Conservation (phyloP, 192 early-diverging fungal genomes). For the Dimargaris cristalligena region DNA sequence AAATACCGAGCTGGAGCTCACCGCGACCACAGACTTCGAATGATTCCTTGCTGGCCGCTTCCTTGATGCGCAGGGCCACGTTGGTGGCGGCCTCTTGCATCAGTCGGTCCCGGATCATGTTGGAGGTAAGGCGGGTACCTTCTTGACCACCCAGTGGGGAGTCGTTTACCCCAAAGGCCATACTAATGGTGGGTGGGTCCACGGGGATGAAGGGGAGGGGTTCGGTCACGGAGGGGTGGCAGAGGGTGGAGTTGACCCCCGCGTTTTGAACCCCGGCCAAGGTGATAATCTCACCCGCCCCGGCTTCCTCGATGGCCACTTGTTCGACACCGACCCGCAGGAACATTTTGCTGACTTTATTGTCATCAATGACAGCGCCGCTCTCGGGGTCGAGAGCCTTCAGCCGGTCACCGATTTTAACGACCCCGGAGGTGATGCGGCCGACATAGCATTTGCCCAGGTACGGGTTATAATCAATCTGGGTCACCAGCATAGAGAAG, state of each 20-base stretch:
- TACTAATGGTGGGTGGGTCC: conserved; percentile 72
- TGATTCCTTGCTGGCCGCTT: conserved; percentile 44
- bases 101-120: conserved; percentile 59
- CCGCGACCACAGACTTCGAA: conserved; percentile 76
- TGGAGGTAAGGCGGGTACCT: conserved; percentile 55
- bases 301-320: conserved; percentile 50
- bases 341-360: conserved; percentile 59
- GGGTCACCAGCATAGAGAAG: conserved; percentile 74
- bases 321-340: conserved; percentile 55
- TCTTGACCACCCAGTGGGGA: conserved; percentile 70
- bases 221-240: conserved; percentile 33
- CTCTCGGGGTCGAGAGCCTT: conserved; percentile 47
- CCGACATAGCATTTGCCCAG: conserved; percentile 72
- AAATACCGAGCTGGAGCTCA: conserved; percentile 73
- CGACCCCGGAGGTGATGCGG: conserved; percentile 47
- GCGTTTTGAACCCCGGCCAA: conserved; percentile 57
- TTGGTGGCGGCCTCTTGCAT: conserved; percentile 65
- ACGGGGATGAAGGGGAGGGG: conserved; percentile 61
- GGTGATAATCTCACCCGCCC: conserved; percentile 68
- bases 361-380: conserved; percentile 45
- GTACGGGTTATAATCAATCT: conserved; percentile 67
- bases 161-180: conserved; percentile 74
- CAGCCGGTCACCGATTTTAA: conserved; percentile 57
- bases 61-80: conserved; percentile 56
- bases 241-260: conserved; percentile 68